Conservation (phyloP, 1,284 basidiomycete genomes). For the Ustilago esculenta region DNA sequence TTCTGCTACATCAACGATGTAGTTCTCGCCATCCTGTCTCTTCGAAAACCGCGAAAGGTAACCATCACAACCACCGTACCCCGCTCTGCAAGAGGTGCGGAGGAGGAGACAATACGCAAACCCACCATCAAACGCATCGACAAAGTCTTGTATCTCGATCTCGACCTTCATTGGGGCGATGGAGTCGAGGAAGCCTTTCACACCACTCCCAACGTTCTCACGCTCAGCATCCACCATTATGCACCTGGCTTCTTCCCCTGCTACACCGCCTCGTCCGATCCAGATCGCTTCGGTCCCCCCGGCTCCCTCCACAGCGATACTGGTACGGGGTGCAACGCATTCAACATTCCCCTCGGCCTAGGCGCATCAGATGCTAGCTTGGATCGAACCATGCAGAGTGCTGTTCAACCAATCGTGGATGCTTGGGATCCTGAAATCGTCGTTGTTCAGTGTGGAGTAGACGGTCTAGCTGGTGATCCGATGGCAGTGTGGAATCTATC, state of each 20-base stretch:
- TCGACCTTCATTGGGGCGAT: constrained; percentile 91
- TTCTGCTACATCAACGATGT: constrained; percentile 95
- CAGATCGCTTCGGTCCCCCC: constrained; percentile 19
- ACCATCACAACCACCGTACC: constrained; percentile 10
- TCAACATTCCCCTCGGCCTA: constrained; percentile 42
- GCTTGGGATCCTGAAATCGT: constrained; percentile 80
- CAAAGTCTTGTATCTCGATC: constrained; percentile 76
- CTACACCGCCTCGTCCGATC: constrained; percentile 33
- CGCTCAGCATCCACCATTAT: constrained; percentile 83
- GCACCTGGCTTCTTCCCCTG: constrained; percentile 84
- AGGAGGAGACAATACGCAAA: constrained; percentile 12
- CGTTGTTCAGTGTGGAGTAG: constrained; percentile 85
- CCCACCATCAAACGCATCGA: constrained; percentile 39
- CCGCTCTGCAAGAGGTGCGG: too few relatives aligned
- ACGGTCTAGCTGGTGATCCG: constrained; percentile 85
- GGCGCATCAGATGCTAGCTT: constrained; percentile 30
- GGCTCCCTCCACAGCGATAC: constrained; percentile 31
- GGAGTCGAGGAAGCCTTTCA: constrained; percentile 72
- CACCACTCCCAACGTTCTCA: constrained; percentile 69
- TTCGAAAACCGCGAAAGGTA: constrained; percentile 29
- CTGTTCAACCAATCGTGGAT: constrained; percentile 72
- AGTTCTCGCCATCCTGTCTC: constrained; percentile 73
- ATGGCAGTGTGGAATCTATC: constrained; percentile 76
- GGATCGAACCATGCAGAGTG: constrained; percentile 17
- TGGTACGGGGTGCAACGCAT: constrained; percentile 13